Base-by-base conservation (phyloP, 352 stramenopile species). In the Lagenidium sp. region DNA sequence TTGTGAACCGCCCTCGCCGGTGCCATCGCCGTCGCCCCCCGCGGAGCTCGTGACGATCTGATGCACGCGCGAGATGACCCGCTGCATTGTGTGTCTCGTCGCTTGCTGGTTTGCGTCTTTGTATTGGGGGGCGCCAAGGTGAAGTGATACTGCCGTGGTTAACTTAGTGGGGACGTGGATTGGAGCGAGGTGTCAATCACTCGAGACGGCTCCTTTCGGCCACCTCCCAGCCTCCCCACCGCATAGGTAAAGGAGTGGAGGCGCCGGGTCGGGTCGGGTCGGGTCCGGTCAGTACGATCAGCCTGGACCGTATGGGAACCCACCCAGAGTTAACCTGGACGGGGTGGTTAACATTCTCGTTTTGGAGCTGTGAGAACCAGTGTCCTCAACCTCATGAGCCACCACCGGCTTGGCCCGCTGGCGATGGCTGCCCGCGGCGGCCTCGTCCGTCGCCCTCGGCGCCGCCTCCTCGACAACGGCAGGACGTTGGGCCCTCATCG, bases 51-150 rank as follows among this genome's bases (percentile, higher is more conserved):
- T 71, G 28, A 83, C 72, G 51, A 83, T 83, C 44, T 68, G 65
- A 51, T 84, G 71, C 49, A 84, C 71, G 57, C 71, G 71, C 48
- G 71, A 83, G 36, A 87, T 74, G 32, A 85, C 59, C 21, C 68
- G 66, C 54, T 87, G 75, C 75, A 87, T 86, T 21, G 36, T 35
- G 4, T 6, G 13, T 4, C 16, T 6, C 2, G 22, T 38, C 28
- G 41, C 21, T 13, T 21, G 25, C 28, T 46, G 11, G 2, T 5
- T 8, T 28, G 29, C n/a, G 22, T 23, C 18, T 34, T 53, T 52
- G 20, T 15, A 32, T 15, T 8, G 28, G n/a, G n/a, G n/a, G n/a
- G n/a, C n/a, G n/a, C n/a, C n/a, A n/a, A n/a, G n/a, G n/a, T n/a
- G n/a, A n/a, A n/a, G n/a, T n/a, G n/a, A n/a, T n/a, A n/a, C n/a